Conservation (phyloP, 176 grass and related monocot species). For the Cenchrus purpureus region DNA sequence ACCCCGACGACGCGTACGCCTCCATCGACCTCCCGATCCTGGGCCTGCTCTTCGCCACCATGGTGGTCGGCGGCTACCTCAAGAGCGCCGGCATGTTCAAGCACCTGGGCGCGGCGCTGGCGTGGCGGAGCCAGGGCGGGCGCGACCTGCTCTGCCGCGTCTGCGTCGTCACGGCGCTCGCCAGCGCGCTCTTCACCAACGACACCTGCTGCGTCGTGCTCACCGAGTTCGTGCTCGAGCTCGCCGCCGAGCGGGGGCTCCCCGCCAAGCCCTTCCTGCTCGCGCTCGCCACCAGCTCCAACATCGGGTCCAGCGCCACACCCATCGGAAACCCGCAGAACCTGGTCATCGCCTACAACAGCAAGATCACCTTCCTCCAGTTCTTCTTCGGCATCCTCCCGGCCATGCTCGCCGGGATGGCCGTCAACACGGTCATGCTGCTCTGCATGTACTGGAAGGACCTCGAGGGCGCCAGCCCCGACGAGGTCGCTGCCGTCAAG, state of each 20-base stretch:
- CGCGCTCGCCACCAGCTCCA: constrained; percentile 85
- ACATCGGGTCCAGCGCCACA: constrained; percentile 85
- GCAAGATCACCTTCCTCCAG: constrained; percentile 68
- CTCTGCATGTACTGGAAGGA: constrained; percentile 81
- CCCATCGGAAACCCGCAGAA: constrained; percentile 99
- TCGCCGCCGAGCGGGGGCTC: constrained; percentile 79
- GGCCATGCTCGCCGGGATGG: constrained; percentile 79
- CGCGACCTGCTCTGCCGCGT: constrained; percentile 90
- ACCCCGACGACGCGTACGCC: constrained; percentile 73
- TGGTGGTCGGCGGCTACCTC: constrained; percentile 93
- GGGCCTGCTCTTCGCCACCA: constrained; percentile 88
- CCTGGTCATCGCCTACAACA: constrained; percentile 88
- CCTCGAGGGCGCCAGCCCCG: constrained; percentile 46
- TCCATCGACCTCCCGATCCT: constrained; percentile 94
- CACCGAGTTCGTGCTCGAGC: constrained; percentile 89
- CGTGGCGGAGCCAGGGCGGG: constrained; percentile 84
- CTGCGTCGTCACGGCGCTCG: constrained; percentile 85
- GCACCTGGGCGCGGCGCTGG: constrained; percentile 70
- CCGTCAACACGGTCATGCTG: constrained; percentile 69
- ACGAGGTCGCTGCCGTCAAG: constrained; percentile 27
- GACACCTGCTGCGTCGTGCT: constrained; percentile 94
- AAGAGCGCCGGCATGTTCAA: constrained; percentile 90
- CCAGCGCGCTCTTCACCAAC: constrained; percentile 91
- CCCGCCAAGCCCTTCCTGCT: constrained; percentile 84
- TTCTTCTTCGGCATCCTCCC: constrained; percentile 78